phyloP scores from a whole-genome alignment of 208 protist genomes.

The Leishmania tarentolae region DNA sequence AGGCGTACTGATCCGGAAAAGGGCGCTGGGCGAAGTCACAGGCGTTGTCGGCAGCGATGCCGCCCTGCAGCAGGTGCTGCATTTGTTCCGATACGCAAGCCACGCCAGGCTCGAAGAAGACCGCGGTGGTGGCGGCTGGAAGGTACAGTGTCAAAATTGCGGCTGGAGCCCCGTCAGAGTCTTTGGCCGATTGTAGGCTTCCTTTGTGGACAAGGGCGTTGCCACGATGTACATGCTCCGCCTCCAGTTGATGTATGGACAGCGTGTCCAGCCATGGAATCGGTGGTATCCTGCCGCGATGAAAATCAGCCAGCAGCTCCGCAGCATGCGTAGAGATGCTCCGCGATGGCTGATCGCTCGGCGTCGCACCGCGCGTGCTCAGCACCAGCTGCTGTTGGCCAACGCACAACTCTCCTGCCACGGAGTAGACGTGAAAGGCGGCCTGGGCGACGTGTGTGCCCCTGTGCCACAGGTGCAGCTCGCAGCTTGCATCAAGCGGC shows the following conservation, averaged over 20 bases:
- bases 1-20: constrained; percentile 46
- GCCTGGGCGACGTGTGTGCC: constrained; percentile 14
- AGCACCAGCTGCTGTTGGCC: constrained; percentile 43
- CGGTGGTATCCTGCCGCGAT: constrained; percentile 44
- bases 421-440: constrained; percentile 37
- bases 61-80: background rate
- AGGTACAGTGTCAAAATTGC: constrained; percentile 45
- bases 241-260: constrained; percentile 47
- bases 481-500: constrained; percentile 65
- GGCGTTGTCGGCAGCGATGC: background rate
- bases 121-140: constrained; percentile 41
- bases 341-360: background rate
- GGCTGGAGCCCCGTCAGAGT: background rate
- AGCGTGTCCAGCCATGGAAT: constrained; percentile 84
- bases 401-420: constrained; percentile 53
- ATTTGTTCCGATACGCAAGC: constrained; percentile 3
- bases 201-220: constrained; percentile 5
- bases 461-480: constrained; percentile 28
- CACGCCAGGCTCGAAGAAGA: constrained; percentile 32
- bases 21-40: constrained; percentile 19
- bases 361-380: background rate
- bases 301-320: constrained; percentile 22
- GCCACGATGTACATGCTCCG: constrained; percentile 7
- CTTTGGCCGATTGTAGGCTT: background rate
- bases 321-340: constrained; percentile 4